Conservation (phyloP, 441 rosid genomes). For the Raphanus hybrid region DNA sequence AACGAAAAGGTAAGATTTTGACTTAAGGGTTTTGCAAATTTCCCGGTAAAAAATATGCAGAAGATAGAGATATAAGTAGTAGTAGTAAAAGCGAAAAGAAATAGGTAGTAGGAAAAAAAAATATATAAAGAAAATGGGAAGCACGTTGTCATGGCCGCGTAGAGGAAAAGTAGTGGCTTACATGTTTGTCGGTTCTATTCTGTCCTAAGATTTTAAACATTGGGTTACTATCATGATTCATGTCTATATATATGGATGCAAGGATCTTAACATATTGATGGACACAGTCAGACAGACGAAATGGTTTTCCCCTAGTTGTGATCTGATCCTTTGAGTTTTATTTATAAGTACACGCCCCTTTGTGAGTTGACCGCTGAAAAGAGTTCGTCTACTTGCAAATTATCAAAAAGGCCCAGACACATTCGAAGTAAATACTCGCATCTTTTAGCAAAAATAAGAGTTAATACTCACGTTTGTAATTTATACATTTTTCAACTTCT, state of each 20-base stretch:
- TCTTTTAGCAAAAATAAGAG: not conserved
- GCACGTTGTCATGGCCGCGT: constrained; percentile 36
- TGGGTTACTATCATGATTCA: constrained; percentile 22
- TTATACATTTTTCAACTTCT: not conserved
- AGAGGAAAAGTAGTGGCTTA: constrained; percentile 36
- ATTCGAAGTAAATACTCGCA: not conserved
- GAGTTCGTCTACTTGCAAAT: not conserved
- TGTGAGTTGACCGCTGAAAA: not conserved
- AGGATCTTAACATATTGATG: constrained; percentile 17
- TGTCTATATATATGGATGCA: constrained; percentile 8
- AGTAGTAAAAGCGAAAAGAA: not conserved
- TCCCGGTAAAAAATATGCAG: constrained; percentile 9
- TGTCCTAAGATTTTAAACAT: constrained; percentile 27
- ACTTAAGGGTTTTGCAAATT: constrained; percentile 10
- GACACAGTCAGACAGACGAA: constrained; percentile 2
- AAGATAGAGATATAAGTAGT: constrained; percentile 28
- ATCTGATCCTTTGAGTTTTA: constrained; percentile 4
- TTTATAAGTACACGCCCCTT: not conserved
- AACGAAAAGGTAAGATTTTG: not conserved
- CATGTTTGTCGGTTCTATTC: constrained; percentile 38
- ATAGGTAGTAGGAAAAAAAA: not conserved
- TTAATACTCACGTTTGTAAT: not conserved
- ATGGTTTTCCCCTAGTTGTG: constrained; percentile 37
- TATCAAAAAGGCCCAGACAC: not conserved
- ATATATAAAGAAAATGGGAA: constrained; percentile 24